Conservation (phyloP, 306 rosid genomes). For the Casuarina glauca region DNA sequence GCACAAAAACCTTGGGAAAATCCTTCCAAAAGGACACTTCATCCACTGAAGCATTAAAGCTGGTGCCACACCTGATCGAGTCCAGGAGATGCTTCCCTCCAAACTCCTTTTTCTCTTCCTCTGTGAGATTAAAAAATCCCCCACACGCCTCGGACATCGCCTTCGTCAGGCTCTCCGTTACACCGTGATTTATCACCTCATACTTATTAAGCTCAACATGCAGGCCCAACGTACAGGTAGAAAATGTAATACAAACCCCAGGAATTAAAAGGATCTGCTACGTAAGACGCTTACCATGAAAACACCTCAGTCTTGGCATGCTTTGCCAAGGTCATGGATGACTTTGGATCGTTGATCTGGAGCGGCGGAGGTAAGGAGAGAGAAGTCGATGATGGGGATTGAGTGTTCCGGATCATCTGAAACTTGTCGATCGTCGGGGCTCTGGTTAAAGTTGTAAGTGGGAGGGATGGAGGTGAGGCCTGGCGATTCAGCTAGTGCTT, state of each 20-base stretch:
- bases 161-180: constrained; percentile 36
- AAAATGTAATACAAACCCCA: too few species aligned
- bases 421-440: constrained; percentile 11
- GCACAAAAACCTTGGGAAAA: constrained; percentile 50
- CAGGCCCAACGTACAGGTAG: too few species aligned
- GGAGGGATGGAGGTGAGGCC: constrained; percentile 37
- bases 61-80: constrained; percentile 50
- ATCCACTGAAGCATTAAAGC: constrained; percentile 39
- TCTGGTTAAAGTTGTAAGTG: constrained; percentile 13
- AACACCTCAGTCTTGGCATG: constrained; percentile 58
- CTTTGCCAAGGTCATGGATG: constrained; percentile 41
- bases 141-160: constrained; percentile 31
- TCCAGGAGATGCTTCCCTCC: constrained; percentile 31
- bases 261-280: too few species aligned
- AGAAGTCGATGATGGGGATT: constrained; percentile 46
- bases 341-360: constrained; percentile 32
- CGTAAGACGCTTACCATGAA: constrained; percentile 31
- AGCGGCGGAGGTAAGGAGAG: constrained; percentile 34
- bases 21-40: constrained; percentile 54
- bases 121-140: constrained; percentile 37
- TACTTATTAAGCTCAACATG: constrained; percentile 19
- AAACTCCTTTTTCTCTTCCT: constrained; percentile 47
- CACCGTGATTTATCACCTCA: constrained; percentile 34
- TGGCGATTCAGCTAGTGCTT: constrained; percentile 37
- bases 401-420: constrained; percentile 11